Evolutionary conservation across 768 basidiomycete species (phyloP).

Genomic region (Rhizopogon rudus): DNA sequence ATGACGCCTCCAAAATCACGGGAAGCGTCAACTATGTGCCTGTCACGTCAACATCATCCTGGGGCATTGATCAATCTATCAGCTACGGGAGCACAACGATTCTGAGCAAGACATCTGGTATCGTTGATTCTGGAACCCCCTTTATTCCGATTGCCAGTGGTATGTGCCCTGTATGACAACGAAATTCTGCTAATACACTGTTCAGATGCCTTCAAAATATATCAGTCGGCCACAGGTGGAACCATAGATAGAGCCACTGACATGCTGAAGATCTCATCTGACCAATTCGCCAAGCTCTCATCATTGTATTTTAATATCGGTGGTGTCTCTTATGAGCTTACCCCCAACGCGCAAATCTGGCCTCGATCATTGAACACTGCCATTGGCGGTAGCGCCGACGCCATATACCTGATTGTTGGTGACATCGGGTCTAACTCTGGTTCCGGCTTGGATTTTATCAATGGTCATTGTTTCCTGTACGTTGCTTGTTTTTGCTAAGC

Average conservation of each 20-base stretch:
- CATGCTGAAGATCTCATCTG: conserved; percentile 20
- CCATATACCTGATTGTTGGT: conserved; percentile 24
- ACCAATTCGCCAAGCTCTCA: conserved; percentile 19
- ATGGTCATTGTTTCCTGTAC: conserved; percentile 16
- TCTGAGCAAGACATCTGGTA: conserved; percentile 20
- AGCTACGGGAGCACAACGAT: conserved; percentile 18
- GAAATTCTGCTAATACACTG: background rate
- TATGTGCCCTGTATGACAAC: conserved; percentile 8
- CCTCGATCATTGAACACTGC: conserved; percentile 25
- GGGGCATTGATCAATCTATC: conserved; percentile 28
- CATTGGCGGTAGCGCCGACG: conserved; percentile 18
- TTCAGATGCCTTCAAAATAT: conserved; percentile 18
- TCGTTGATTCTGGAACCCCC: conserved; percentile 28
- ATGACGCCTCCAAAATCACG: conserved; percentile 11
- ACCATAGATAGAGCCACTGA: conserved; percentile 21
- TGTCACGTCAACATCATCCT: conserved; percentile 20
- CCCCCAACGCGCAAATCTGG: conserved; percentile 28
- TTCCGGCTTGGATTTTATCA: conserved; percentile 15
- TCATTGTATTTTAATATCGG: conserved; percentile 23
- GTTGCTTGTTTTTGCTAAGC: conserved; percentile 33
- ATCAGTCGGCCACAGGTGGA: conserved; percentile 21
- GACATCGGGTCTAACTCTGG: conserved; percentile 13
- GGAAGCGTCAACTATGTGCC: conserved; percentile 15
- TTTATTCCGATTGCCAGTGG: conserved; percentile 25
- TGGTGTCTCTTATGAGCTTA: conserved; percentile 13